phyloP scores from a whole-genome alignment of 2,329 filamentous ascomycete species.

The Penicillium griseofulvum region DNA sequence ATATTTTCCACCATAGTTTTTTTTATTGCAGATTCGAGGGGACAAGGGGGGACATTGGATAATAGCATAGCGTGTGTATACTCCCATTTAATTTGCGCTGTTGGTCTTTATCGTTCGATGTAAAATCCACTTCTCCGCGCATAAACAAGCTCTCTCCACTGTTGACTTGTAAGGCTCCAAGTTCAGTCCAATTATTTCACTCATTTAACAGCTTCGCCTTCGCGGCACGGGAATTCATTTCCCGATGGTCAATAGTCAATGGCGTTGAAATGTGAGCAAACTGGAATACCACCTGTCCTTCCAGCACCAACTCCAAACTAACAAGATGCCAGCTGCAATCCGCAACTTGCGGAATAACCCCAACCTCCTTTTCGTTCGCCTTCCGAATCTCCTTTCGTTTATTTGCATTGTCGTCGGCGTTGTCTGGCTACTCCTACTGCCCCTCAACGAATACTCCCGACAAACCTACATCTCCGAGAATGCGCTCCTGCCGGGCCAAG shows the following conservation, averaged over 20 bases:
- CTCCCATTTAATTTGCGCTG: conserved; percentile 26
- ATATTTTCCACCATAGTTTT: conserved; percentile 28
- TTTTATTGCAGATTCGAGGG: conserved; percentile 7
- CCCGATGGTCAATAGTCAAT: conserved; percentile 33
- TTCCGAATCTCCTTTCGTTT: conserved; percentile 84
- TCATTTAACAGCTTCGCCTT: conserved; percentile 9
- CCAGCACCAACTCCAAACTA: background rate
- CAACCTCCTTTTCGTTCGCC: conserved; percentile 66
- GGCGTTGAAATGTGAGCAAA: conserved; percentile 42
- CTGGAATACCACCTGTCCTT: background rate
- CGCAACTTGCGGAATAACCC: conserved; percentile 70
- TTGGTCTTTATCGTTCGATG: conserved; percentile 32
- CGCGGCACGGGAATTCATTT: conserved; percentile 22
- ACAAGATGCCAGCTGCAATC: conserved; percentile 35
- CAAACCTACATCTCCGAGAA: conserved; percentile 97
- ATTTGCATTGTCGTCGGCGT: conserved; percentile 82
- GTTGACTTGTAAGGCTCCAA: conserved; percentile 9
- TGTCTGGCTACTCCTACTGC: conserved; percentile 84
- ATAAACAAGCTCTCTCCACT: conserved; percentile 21
- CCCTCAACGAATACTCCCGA: conserved; percentile 85
- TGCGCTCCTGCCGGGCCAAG: conserved; percentile 88
- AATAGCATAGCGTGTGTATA: conserved; percentile 24
- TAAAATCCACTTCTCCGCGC: conserved; percentile 29
- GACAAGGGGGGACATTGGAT: conserved; percentile 1
- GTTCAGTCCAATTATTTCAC: conserved; percentile 4